These are phyloP conservation scores for Acanthamoeba sp. DNA, from an alignment of 208 protist species.

Conservation along the genomic window DNA sequence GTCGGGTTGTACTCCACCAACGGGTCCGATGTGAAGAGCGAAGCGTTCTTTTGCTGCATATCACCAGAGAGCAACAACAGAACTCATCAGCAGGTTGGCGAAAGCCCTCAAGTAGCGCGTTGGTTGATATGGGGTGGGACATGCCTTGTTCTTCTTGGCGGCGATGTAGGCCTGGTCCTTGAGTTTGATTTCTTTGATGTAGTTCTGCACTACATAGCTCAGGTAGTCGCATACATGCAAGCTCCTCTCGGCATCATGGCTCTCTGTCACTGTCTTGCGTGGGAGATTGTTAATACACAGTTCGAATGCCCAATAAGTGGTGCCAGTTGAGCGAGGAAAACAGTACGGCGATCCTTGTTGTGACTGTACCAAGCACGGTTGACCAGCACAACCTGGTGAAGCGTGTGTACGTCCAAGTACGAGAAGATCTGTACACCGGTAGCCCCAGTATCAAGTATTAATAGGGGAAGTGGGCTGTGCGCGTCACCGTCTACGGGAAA, in stretches of 20 bases:
- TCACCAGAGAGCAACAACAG: too few relatives aligned
- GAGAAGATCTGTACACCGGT: neutral
- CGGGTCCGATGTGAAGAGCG: neutral
- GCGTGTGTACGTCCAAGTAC: slow-evolving; percentile 7
- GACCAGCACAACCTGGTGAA: neutral
- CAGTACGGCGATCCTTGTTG: slow-evolving; percentile 29
- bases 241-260: neutral
- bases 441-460: too few relatives aligned
- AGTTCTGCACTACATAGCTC: neutral
- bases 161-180: slow-evolving; percentile 4
- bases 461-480: too few relatives aligned
- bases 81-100: too few relatives aligned
- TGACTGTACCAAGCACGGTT: neutral
- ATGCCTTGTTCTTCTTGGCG: slow-evolving; percentile 53
- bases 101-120: too few relatives aligned
- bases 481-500: neutral
- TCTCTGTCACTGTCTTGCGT: neutral
- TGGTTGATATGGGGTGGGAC: neutral
- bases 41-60: slow-evolving; percentile 24
- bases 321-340: neutral
- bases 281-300: too few relatives aligned
- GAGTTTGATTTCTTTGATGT: slow-evolving; percentile 66
- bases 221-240: slow-evolving; percentile 44
- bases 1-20: slow-evolving; percentile 65
- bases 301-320: neutral